Conservation (phyloP, 1,139 yeast genomes). For the Hansenula anomala region DNA sequence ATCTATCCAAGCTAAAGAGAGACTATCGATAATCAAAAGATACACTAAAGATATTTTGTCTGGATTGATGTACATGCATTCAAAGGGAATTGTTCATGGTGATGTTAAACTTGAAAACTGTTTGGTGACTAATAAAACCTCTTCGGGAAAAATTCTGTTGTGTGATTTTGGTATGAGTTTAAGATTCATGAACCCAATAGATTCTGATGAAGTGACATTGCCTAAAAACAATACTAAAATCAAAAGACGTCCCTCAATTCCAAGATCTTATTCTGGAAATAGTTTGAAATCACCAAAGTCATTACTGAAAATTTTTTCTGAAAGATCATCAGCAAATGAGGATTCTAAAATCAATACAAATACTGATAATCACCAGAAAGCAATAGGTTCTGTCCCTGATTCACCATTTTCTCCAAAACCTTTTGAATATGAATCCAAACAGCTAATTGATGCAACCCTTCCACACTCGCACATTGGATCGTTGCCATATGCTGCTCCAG, state of each 20-base stretch:
- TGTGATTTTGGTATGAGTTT: slow-evolving; percentile 88
- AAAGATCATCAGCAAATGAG: slow-evolving; percentile 25
- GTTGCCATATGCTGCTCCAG: slow-evolving; percentile 90
- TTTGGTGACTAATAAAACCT: slow-evolving; percentile 41
- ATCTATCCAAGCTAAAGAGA: slow-evolving; percentile 20
- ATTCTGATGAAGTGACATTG: slow-evolving; percentile 18
- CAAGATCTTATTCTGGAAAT: slow-evolving; percentile 41
- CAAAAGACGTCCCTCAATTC: slow-evolving; percentile 27
- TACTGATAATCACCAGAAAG: neutral
- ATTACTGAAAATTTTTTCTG: slow-evolving; percentile 20
- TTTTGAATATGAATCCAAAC: slow-evolving; percentile 5
- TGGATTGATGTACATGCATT: slow-evolving; percentile 72
- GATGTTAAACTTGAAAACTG: slow-evolving; percentile 88
- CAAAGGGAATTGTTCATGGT: slow-evolving; percentile 73
- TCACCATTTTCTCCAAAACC: neutral
- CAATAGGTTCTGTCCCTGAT: neutral
- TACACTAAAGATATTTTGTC: slow-evolving; percentile 50
- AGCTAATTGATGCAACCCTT: slow-evolving; percentile 18
- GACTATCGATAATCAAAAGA: slow-evolving; percentile 29
- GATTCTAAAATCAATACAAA: slow-evolving; percentile 19
- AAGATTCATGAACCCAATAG: slow-evolving; percentile 28
- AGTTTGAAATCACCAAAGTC: slow-evolving; percentile 10
- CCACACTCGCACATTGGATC: slow-evolving; percentile 81
- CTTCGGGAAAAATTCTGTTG: slow-evolving; percentile 36
- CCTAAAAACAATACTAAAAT: slow-evolving; percentile 6